Base-by-base conservation (phyloP, 2,329 filamentous ascomycete species). In the Fusarium continuum region DNA sequence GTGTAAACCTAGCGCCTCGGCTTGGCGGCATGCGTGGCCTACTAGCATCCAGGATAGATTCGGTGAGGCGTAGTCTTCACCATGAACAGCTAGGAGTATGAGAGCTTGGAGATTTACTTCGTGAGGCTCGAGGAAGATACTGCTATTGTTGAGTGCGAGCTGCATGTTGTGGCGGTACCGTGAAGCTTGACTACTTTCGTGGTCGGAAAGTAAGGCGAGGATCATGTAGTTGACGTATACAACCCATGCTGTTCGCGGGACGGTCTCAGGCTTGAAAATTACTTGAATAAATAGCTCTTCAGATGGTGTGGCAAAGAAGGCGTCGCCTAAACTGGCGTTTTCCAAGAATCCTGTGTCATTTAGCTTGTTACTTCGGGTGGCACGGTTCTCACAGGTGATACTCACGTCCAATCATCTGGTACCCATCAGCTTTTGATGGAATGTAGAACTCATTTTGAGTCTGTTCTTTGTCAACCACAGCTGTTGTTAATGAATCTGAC, bases 21-120 rank as follows among this genome's bases (percentile, higher is more conserved):
- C 57, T 6, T 57, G 57, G 4, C 41, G 53, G 16, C 53, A 57
- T 3, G 57, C 57, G 17, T 61, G 57, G 14, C 57, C 47, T 8
- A 58, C 38, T 5, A 61, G 26, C 57, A 61, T 61, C 53, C 53
- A 61, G 0, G 53, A 57, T 4, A 36, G 4, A 16, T 44, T 57
- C 6, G 57, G 57, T 2, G 41, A 58, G 4, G 57, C 17, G 14
- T 53, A 57, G 6, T 61, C 53, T 19, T 61, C 57, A 0, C 57
- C 57, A 16, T 61, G 57, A 0, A 61, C 19, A 1, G 47, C 47
- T 1, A 61, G 13, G 2, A 51, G 8, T 2, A 40, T 23, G 3
- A 61, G 41, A 6, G 47, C 16, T 8, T 61, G 57, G 1, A 58
- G 36, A 10, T 61, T 55, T 11, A 29, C 11, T 1, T 44, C 19